These are phyloP conservation scores for Zygosaccharomyces bailii DNA, from an alignment of 805 yeast species.

Conservation along the genomic window DNA sequence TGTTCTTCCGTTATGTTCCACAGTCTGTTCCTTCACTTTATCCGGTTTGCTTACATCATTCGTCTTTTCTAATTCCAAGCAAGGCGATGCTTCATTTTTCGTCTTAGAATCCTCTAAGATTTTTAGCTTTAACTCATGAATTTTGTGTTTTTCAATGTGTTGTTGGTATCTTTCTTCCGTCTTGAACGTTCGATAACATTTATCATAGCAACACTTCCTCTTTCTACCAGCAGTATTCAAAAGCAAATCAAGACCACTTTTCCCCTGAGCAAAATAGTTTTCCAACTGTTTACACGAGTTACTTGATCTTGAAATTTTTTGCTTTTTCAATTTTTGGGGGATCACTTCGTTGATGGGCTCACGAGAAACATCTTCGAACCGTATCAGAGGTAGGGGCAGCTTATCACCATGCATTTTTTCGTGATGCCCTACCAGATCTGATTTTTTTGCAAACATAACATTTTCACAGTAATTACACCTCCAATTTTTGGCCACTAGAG, in stretches of 20 bases:
- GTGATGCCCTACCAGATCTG: slow-evolving; percentile 56
- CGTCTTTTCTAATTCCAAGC: too few relatives aligned
- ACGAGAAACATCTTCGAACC: background rate
- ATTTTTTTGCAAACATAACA: slow-evolving; percentile 51
- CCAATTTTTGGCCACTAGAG: slow-evolving; percentile 56
- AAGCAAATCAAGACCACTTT: slow-evolving; percentile 30
- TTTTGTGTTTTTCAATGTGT: slow-evolving; percentile 36
- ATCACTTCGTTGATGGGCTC: background rate
- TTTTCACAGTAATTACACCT: slow-evolving; percentile 53
- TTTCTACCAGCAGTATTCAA: slow-evolving; percentile 36
- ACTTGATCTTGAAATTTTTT: slow-evolving; percentile 16
- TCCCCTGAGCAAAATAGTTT: slow-evolving; percentile 26
- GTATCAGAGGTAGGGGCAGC: background rate
- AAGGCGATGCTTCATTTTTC: background rate
- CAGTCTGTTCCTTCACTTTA: background rate
- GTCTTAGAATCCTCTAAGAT: slow-evolving; percentile 18
- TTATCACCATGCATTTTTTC: slow-evolving; percentile 40
- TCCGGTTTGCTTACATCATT: too few relatives aligned
- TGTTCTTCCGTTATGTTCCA: background rate
- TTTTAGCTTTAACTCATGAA: slow-evolving; percentile 34
- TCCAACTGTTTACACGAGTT: slow-evolving; percentile 26
- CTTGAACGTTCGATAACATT: slow-evolving; percentile 53
- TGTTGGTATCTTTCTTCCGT: slow-evolving; percentile 35
- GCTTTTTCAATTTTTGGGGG: slow-evolving; percentile 8
- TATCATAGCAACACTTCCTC: slow-evolving; percentile 47